Evolutionary conservation across 2,329 filamentous ascomycete species (phyloP).

Genomic region (Aspergillus pseudotamarii): DNA sequence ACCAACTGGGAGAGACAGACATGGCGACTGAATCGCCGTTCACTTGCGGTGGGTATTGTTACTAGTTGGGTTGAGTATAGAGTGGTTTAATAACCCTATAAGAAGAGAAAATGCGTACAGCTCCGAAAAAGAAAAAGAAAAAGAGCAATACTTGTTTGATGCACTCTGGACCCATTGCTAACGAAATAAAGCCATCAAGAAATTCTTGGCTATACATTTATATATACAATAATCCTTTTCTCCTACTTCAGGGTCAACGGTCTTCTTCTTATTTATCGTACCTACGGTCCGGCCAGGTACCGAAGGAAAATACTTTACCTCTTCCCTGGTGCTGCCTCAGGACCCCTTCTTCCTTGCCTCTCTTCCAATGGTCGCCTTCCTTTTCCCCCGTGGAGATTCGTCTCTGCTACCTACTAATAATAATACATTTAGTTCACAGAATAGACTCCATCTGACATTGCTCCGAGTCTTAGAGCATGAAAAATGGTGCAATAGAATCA

Average conservation of each 20-base stretch:
- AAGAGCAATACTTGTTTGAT: neutral
- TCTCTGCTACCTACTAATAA: neutral
- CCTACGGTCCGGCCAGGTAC: neutral
- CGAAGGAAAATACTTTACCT: neutral
- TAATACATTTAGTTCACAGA: neutral
- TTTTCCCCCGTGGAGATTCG: neutral
- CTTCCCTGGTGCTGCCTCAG: neutral
- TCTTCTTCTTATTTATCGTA: neutral
- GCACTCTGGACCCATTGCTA: neutral
- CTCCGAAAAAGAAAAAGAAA: neutral
- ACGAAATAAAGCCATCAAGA: neutral
- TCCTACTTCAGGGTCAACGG: neutral
- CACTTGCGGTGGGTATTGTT: neutral
- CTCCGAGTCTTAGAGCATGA: neutral
- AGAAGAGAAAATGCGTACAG: neutral
- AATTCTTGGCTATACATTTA: neutral
- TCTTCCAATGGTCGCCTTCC: neutral
- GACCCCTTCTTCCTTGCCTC: constrained; percentile 1
- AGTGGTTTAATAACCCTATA: neutral
- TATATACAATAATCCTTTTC: neutral
- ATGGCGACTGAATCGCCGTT: neutral
- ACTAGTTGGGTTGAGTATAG: constrained; percentile 7
- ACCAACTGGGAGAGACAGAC: neutral
- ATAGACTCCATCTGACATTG: neutral
- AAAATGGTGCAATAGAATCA: neutral